Percentiles rank a stretch among this genome's conserved stretches.
These are phyloP conservation scores for Talaromyces amestolkiae DNA, from an alignment of 2,329 filamentous ascomycete species.

Conservation along the genomic window DNA sequence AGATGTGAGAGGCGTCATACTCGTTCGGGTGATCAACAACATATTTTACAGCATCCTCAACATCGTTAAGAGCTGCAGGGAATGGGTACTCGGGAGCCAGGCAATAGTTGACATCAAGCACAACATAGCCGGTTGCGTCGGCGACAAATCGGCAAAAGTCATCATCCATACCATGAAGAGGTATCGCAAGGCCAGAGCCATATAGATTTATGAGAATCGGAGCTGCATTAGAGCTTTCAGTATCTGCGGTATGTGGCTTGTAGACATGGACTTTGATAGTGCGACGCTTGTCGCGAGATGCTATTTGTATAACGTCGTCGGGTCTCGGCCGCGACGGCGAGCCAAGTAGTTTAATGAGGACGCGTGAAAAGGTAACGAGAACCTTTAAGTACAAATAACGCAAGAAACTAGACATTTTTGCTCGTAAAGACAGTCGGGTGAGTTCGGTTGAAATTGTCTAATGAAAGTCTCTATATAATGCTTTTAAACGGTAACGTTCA, in stretches of 20 bases:
- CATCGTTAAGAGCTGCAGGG: conserved; percentile 38
- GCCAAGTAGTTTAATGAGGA: background rate
- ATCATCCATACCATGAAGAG: conserved; percentile 29
- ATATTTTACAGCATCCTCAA: conserved; percentile 34
- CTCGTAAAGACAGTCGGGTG: background rate
- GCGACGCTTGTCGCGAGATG: conserved; percentile 29
- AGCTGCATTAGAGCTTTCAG: conserved; percentile 6
- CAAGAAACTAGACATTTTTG: background rate
- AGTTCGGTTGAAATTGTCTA: background rate
- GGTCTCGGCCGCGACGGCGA: conserved; percentile 21
- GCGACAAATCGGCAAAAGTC: conserved; percentile 29
- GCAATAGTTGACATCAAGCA: conserved; percentile 40
- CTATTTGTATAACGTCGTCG: conserved; percentile 31
- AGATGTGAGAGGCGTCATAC: conserved; percentile 32
- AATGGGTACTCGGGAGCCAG: conserved; percentile 40
- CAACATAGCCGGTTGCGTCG: conserved; percentile 25
- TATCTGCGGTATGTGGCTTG: background rate
- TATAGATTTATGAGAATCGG: conserved; percentile 34
- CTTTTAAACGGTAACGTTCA: background rate
- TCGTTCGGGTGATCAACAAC: conserved; percentile 29
- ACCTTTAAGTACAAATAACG: conserved; percentile 12
- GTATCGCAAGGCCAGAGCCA: conserved; percentile 33
- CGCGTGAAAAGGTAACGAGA: conserved; percentile 10
- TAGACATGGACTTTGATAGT: conserved; percentile 31
- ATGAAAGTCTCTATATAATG: background rate